A percentile compares a stretch with the other conserved stretches of the same genome.
These are phyloP conservation scores for Rhodotorula sphaerocarpa DNA, from an alignment of 768 basidiomycete genomes.

Conservation along the genomic window DNA sequence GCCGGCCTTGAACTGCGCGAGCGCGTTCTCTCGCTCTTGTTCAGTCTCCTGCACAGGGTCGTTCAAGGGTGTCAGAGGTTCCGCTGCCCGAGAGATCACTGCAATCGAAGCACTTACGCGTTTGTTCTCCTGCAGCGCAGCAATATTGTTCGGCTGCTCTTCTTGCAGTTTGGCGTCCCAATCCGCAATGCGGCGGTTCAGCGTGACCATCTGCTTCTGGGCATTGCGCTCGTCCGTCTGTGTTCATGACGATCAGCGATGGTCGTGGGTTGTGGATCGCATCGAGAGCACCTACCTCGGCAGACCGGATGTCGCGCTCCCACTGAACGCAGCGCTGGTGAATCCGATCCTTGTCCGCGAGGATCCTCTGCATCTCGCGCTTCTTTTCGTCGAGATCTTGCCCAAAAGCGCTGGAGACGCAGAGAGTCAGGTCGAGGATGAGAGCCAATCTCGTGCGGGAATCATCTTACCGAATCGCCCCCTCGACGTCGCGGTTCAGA, in stretches of 20 bases:
- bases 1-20: slow-evolving; percentile 42
- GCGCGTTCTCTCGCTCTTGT: slow-evolving; percentile 1
- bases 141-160: slow-evolving; percentile 33
- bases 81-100: no score
- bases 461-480: slow-evolving; percentile 4
- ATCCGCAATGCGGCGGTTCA: slow-evolving; percentile 1
- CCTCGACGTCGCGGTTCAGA: slow-evolving; percentile 29
- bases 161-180: slow-evolving; percentile 17
- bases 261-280: rapidly evolving
- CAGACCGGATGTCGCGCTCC: slow-evolving; percentile 51
- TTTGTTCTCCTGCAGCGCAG: slow-evolving; percentile 19
- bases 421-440: neutral
- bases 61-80: no score
- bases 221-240: neutral
- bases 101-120: neutral
- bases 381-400: no score
- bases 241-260: neutral
- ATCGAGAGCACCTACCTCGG: slow-evolving; percentile 43
- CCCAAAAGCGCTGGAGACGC: no score
- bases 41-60: neutral
- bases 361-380: neutral
- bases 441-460: no score
- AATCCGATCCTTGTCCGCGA: neutral
- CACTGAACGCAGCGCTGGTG: slow-evolving; percentile 55
- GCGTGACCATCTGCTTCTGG: neutral